Percentiles rank a stretch among this genome's conserved stretches.
Evolutionary conservation across 768 basidiomycete species (phyloP).

Genomic region (Lactarius sanguifluus): DNA sequence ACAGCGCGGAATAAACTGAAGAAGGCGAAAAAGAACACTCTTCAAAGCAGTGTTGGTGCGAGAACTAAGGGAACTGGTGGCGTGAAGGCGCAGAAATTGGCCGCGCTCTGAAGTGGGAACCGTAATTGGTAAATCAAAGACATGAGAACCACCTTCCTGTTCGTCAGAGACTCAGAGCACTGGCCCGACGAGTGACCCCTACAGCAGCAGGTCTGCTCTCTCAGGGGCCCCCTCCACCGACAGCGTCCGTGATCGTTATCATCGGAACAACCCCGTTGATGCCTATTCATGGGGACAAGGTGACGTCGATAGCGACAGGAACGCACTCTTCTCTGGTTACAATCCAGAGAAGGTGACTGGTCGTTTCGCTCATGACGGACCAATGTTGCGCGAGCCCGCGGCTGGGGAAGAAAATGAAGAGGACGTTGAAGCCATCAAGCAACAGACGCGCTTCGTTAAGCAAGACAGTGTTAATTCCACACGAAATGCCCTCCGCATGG

Average conservation of each 20-base stretch:
- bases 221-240: slow-evolving; percentile 14
- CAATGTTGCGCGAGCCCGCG: slow-evolving; percentile 45
- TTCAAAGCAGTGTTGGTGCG: slow-evolving; percentile 49
- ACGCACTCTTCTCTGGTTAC: slow-evolving; percentile 74
- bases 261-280: slow-evolving; percentile 54
- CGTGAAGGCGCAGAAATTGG: too few relatives aligned
- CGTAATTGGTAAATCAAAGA: slow-evolving; percentile 46
- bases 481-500: slow-evolving; percentile 88
- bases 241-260: slow-evolving; percentile 45
- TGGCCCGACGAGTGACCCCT: slow-evolving; percentile 58
- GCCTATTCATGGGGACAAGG: slow-evolving; percentile 62
- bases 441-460: slow-evolving; percentile 84
- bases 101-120: too few relatives aligned
- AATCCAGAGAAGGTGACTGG: slow-evolving; percentile 59
- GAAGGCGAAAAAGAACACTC: slow-evolving; percentile 63
- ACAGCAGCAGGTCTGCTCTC: slow-evolving; percentile 38
- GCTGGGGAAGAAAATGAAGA: slow-evolving; percentile 79
- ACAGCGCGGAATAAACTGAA: slow-evolving; percentile 64
- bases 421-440: slow-evolving; percentile 93
- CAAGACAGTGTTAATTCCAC: slow-evolving; percentile 90
- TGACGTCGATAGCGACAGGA: slow-evolving; percentile 64
- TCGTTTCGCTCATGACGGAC: slow-evolving; percentile 59
- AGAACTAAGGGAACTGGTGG: too few relatives aligned
- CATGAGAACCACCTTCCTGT: slow-evolving; percentile 15
- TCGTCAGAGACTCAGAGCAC: slow-evolving; percentile 43